phyloP scores from a whole-genome alignment of 1,284 basidiomycete species.

The Trichosporon ovoides region DNA sequence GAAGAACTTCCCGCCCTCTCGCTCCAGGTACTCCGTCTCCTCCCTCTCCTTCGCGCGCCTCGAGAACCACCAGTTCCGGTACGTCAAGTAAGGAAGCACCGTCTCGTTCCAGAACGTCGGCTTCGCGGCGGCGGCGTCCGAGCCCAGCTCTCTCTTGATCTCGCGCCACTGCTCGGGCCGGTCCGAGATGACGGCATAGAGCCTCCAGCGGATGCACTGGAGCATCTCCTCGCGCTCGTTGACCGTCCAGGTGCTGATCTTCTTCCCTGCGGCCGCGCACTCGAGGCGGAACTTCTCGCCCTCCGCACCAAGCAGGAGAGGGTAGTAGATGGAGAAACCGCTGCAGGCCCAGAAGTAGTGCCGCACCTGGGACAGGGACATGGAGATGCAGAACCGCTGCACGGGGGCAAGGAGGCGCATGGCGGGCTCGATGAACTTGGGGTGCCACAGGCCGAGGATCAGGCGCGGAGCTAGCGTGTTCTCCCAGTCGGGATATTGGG shows the following conservation, averaged over 20 bases:
- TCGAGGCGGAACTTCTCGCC: slow-evolving; percentile 66
- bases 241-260: slow-evolving; percentile 69
- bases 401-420: slow-evolving; percentile 72
- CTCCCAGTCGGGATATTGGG: slow-evolving; percentile 68
- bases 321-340: slow-evolving; percentile 82
- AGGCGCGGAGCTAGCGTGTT: slow-evolving; percentile 77
- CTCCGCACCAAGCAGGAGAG: slow-evolving; percentile 65
- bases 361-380: slow-evolving; percentile 59
- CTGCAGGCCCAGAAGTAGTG: slow-evolving; percentile 90
- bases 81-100: slow-evolving; percentile 29
- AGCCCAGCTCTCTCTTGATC: slow-evolving; percentile 33
- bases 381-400: slow-evolving; percentile 78
- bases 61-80: slow-evolving; percentile 39
- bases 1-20: slow-evolving; percentile 42
- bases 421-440: slow-evolving; percentile 76
- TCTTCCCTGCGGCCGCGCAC: slow-evolving; percentile 74
- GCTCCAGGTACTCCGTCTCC: slow-evolving; percentile 46
- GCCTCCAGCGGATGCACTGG: slow-evolving; percentile 88
- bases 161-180: slow-evolving; percentile 45
- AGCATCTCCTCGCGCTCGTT: slow-evolving; percentile 90
- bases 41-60: slow-evolving; percentile 33
- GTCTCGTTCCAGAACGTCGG: slow-evolving; percentile 5
- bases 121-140: slow-evolving; percentile 10
- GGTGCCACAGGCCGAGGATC: slow-evolving; percentile 65
- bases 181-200: slow-evolving; percentile 85